Conservation (phyloP, 73 alveolate species). For the Stentor roeselii region DNA sequence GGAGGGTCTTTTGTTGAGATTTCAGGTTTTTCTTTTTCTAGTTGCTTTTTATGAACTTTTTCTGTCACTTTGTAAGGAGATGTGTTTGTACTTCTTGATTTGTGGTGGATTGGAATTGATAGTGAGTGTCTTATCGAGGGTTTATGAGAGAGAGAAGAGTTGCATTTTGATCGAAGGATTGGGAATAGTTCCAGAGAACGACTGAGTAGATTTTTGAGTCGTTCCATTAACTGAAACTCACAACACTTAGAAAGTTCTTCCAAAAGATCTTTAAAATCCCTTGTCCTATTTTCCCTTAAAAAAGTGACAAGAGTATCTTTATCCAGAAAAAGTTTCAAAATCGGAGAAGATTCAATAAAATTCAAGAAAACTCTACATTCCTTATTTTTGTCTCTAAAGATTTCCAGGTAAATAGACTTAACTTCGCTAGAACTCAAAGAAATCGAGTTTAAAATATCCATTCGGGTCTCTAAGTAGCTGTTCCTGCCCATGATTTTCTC, state of each 20-base stretch:
- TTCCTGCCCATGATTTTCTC: not conserved
- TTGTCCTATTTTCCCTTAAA: too few relatives aligned
- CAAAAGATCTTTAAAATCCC: not conserved
- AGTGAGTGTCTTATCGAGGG: not conserved
- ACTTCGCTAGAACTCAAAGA: not conserved
- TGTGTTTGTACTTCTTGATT: not conserved
- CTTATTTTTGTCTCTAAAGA: not conserved
- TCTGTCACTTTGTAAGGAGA: not conserved
- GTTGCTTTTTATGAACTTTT: not conserved
- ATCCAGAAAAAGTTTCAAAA: not conserved
- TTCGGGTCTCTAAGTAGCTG: not conserved
- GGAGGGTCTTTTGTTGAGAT: not conserved
- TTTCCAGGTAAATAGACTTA: not conserved
- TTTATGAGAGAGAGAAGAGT: not conserved
- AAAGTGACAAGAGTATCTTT: not conserved
- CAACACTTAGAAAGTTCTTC: not conserved
- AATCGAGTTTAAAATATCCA: not conserved
- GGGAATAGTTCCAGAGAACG: not conserved
- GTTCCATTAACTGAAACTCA: not conserved
- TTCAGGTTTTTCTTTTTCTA: not conserved
- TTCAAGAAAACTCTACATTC: too few relatives aligned
- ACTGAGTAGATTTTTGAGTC: too few relatives aligned
- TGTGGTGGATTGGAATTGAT: too few relatives aligned
- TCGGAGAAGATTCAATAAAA: not conserved
- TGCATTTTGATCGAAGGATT: too few relatives aligned